Evolutionary conservation across 352 stramenopile genomes (phyloP).

Genomic region (Phytophthora rubi): DNA sequence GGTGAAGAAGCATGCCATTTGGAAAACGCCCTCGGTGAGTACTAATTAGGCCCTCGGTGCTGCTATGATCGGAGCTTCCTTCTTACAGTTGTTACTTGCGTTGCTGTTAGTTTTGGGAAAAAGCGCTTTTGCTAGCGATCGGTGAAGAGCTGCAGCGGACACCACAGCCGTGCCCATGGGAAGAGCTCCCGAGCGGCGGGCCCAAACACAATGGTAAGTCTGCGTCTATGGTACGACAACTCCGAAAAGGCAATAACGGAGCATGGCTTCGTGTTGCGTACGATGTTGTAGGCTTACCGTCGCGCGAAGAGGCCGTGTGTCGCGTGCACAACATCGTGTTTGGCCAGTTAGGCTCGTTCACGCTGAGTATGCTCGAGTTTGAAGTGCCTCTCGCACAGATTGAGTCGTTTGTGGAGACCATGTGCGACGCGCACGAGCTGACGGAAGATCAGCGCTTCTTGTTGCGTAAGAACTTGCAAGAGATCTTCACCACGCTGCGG

Average conservation of each 20-base stretch:
- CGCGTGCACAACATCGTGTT: slow-evolving; percentile 91
- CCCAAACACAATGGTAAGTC: slow-evolving; percentile 55
- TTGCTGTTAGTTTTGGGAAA: slow-evolving; percentile 79
- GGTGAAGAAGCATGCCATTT: slow-evolving; percentile 87
- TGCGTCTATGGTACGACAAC: slow-evolving; percentile 1
- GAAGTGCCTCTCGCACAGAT: slow-evolving; percentile 81
- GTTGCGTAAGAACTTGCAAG: slow-evolving; percentile 78
- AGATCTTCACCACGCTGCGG: slow-evolving; percentile 59
- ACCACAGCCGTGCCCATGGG: slow-evolving; percentile 76
- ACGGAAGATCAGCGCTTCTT: slow-evolving; percentile 88
- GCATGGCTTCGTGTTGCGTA: slow-evolving; percentile 10
- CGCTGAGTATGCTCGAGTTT: slow-evolving; percentile 89
- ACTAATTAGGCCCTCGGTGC: not conserved
- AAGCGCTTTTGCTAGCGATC: slow-evolving; percentile 81
- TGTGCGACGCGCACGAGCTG: slow-evolving; percentile 87
- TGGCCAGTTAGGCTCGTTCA: slow-evolving; percentile 85
- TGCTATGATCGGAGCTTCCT: not conserved
- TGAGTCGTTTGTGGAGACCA: slow-evolving; percentile 87
- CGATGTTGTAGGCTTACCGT: slow-evolving; percentile 46
- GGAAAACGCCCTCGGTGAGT: slow-evolving; percentile 78
- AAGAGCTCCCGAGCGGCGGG: slow-evolving; percentile 70
- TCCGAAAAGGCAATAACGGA: slow-evolving; percentile 7
- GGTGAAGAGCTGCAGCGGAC: slow-evolving; percentile 84
- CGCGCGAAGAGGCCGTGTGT: slow-evolving; percentile 81
- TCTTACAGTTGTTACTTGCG: not conserved